Evolutionary conservation across 352 stramenopile species (phyloP).

Genomic region (Phytophthora lateralis): DNA sequence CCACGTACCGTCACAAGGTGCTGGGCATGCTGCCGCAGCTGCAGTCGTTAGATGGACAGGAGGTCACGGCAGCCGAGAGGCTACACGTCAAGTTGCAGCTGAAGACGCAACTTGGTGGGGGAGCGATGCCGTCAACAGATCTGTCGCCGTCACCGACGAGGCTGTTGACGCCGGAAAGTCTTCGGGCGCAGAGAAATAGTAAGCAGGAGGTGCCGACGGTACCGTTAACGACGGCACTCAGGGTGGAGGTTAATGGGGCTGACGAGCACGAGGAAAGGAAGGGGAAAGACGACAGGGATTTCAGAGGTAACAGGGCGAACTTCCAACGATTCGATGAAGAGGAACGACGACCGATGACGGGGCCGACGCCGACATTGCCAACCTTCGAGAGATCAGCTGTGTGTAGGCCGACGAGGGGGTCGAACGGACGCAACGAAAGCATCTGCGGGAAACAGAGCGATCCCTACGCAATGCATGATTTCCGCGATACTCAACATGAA

Average conservation of each 20-base stretch:
- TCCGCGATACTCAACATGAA: not conserved
- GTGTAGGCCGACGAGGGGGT: conserved; percentile 1
- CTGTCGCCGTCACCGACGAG: conserved; percentile 11
- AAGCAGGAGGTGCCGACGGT: not conserved
- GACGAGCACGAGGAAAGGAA: conserved; percentile 1
- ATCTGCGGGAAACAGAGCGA: conserved; percentile 5
- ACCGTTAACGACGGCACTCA: not conserved
- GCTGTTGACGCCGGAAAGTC: conserved; percentile 29
- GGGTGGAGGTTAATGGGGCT: not conserved
- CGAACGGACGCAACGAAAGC: not conserved
- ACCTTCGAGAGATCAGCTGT: not conserved
- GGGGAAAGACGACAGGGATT: not conserved
- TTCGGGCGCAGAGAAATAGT: conserved; percentile 11
- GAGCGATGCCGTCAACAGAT: not conserved
- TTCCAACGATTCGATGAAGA: not conserved
- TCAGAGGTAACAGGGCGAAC: conserved; percentile 1
- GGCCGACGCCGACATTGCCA: not conserved
- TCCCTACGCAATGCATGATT: not conserved
- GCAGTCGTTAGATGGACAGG: conserved; percentile 48
- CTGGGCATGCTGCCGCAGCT: conserved; percentile 63
- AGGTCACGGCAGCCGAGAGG: conserved; percentile 53
- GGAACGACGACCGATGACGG: not conserved
- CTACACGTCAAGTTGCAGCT: conserved; percentile 57
- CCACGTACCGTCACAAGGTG: conserved; percentile 56
- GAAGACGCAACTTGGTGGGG: conserved; percentile 32